Evolutionary conservation across 257 asterid species (phyloP).

Genomic region (Cynanchum wilfordii): DNA sequence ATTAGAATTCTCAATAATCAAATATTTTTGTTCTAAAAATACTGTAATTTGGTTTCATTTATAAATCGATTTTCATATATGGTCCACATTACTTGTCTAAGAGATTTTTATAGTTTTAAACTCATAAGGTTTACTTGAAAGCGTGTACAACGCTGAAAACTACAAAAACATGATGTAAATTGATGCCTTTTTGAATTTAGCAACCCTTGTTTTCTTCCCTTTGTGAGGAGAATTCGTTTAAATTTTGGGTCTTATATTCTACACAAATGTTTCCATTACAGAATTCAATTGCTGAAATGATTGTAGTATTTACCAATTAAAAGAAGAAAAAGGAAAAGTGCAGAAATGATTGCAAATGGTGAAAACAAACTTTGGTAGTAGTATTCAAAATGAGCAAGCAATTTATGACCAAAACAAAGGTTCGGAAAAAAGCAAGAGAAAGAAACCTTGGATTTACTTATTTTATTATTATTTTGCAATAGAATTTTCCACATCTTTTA

Average conservation of each 20-base stretch:
- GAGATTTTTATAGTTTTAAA: too few relatives aligned
- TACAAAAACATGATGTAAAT: constrained; percentile 12
- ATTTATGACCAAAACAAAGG: constrained; percentile 7
- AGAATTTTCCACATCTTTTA: background rate
- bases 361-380: background rate
- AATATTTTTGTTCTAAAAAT: too few relatives aligned
- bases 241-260: constrained; percentile 12
- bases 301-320: constrained; percentile 5
- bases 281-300: constrained; percentile 15
- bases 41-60: too few relatives aligned
- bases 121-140: too few relatives aligned
- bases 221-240: background rate
- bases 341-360: constrained; percentile 4
- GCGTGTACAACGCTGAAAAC: constrained; percentile 11
- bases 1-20: too few relatives aligned
- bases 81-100: too few relatives aligned
- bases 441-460: background rate
- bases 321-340: background rate
- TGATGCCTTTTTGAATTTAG: constrained; percentile 10
- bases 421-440: constrained; percentile 1
- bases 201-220: background rate
- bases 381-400: constrained; percentile 9
- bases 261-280: background rate
- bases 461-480: background rate
- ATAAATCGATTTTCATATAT: too few relatives aligned